Base-by-base conservation (phyloP, 169 alveolate genomes). In the Babesia bovis region DNA sequence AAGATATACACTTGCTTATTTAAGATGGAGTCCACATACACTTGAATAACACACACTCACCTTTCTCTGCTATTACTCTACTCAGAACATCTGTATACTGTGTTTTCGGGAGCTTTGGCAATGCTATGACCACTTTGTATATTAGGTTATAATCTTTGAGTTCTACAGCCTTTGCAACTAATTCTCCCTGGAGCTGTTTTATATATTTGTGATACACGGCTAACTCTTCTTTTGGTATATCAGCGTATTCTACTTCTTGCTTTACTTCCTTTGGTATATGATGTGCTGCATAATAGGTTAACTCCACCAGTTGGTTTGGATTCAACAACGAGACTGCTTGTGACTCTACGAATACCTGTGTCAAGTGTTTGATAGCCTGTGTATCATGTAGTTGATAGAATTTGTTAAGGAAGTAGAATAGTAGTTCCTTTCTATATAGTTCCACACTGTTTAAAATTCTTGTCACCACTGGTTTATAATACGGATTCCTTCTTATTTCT, bases 381-480 rank as follows among this genome's bases (percentile, higher is more conserved):
- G 52, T 51, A 30, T 77, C 85, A 63, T 77, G 85, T 28, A 77
- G 51, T 56, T 67, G 49, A 33, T 70, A 77, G 66, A 77, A 77
- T 44, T 77, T 55, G 45, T 21, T 36, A 19, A 66, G 52, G 44
- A 77, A 77, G 45, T 66, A 77, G 33, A 53, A 71, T 9, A 77
- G 65, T n/a, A 77, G 65, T 40, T 77, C 82, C 26, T 25, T 36
- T 38, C 82, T 32, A 23, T 77, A 77, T 19, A 28, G 44, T 35
- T 60, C 36, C 19, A 77, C 51, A 28, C 85, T 77, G 10, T 35
- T 58, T 1, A 67, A 45, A 33, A 77, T 17, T n/a, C 61, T 41
- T 33, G 51, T 21, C 3, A 50, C 52, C 23, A 58, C 85, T 42
- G 77, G 74, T 12, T 52, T 47, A 35, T 77, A 77, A 30, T 59